A percentile compares a stretch with the other conserved stretches of the same genome.
Conservation (phyloP, 2,329 filamentous ascomycete genomes). For the Eutypella sp. region DNA sequence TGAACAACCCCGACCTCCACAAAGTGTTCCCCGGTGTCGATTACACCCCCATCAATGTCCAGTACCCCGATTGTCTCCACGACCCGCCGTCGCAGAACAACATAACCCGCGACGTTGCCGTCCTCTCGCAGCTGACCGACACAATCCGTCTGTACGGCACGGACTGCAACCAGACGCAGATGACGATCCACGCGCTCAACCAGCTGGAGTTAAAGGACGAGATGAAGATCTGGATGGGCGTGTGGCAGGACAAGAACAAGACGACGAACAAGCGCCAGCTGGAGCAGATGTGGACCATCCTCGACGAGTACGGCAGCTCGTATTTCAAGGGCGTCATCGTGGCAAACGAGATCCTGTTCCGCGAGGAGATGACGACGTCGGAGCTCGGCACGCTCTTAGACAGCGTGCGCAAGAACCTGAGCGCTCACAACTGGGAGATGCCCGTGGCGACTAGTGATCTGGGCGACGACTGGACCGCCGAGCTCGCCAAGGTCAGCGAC, state of each 20-base stretch:
- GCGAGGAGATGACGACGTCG: slow-evolving; percentile 65
- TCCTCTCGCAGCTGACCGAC: slow-evolving; percentile 86
- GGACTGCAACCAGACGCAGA: slow-evolving; percentile 95
- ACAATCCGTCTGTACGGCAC: slow-evolving; percentile 86
- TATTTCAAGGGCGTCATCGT: slow-evolving; percentile 81
- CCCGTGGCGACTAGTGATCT: slow-evolving; percentile 85
- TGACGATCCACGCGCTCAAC: slow-evolving; percentile 80
- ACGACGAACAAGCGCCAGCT: slow-evolving; percentile 84
- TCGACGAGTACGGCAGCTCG: slow-evolving; percentile 61
- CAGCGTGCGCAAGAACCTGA: slow-evolving; percentile 69
- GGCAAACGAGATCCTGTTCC: slow-evolving; percentile 74
- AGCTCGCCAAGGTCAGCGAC: slow-evolving; percentile 67
- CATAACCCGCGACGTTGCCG: slow-evolving; percentile 82
- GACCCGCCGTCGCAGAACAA: slow-evolving; percentile 89
- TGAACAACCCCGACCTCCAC: slow-evolving; percentile 78
- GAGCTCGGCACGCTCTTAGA: slow-evolving; percentile 60
- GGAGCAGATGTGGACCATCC: slow-evolving; percentile 74
- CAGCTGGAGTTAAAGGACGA: slow-evolving; percentile 63
- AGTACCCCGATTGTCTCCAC: slow-evolving; percentile 77
- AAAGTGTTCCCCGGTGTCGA: slow-evolving; percentile 95
- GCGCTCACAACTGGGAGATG: slow-evolving; percentile 58
- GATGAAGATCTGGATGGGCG: slow-evolving; percentile 89
- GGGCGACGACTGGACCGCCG: slow-evolving; percentile 76
- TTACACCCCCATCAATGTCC: slow-evolving; percentile 86
- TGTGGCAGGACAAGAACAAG: slow-evolving; percentile 81